Evolutionary conservation across 2,329 filamentous ascomycete genomes (phyloP), one percentile per base, ranked within the genome.

Genomic region (Thelonectria discophora): DNA sequence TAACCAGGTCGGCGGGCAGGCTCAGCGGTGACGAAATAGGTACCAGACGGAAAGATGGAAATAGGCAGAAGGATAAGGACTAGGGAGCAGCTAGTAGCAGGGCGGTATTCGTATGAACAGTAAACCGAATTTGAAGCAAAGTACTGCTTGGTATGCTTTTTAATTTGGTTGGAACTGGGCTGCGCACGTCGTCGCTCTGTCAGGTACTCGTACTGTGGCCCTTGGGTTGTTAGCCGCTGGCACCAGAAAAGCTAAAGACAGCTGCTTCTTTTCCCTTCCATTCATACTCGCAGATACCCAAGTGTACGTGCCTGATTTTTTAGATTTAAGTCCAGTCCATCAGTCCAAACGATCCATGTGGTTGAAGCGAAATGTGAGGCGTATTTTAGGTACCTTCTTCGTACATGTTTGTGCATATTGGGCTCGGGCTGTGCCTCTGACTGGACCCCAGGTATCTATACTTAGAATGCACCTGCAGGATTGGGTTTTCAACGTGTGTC

Each of bases 11-110:
- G 57, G 69, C 61, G 65, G 50, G 62, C 69, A 59, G 57, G 69
- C 47, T 61, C 69, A 53, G 69, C 65, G 69, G 69, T 71, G 69
- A 71, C 69, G 69, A 69, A 71, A 72, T 70, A 45, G 54, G 59
- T 32, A 55, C 55, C 32, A 53, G 30, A 48, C 37, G 43, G 42
- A 43, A 15, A 24, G 46, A 37, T 27, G 24, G 39, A 50, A 57
- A 50, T 46, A 27, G 46, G 39, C 43, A 30, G 21, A 34, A 43
- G 39, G 24, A 50, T 50, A 50, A 32, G 24, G 24, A n/a, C n/a
- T n/a, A n/a, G n/a, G n/a, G n/a, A n/a, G n/a, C n/a, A 7, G 7
- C 24, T 24, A 24, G 24, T 24, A 24, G 24, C 24, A 24, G 24
- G 24, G 24, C 24, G n/a, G n/a, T n/a, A n/a, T n/a, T n/a, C n/a